Evolutionary conservation across 192 early-diverging fungal genomes (phyloP), one percentile per base, ranked within the genome.

Genomic region (Coemansia sp.): DNA sequence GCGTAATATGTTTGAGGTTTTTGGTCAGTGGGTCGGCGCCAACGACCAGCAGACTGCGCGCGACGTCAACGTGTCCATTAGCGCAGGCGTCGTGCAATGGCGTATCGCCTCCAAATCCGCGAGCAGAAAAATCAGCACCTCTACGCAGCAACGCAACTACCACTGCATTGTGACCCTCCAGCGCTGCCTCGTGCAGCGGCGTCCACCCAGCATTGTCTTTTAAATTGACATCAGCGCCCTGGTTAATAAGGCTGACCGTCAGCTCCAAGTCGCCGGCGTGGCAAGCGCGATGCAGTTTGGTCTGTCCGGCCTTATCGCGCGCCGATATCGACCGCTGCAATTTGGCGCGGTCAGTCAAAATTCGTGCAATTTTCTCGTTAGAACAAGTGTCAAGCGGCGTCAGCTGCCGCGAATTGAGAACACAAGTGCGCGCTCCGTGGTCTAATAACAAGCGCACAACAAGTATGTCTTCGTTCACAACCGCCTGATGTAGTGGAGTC

Each of bases 11-110:
- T n/a, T 87, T 87, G 18, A 24, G 67, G 62, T 83, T 83, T 24
- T 66, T 70, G 34, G 72, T 52, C 31, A 61, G 58, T 2, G 76
- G 62, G 61, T 83, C 81, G 1, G 81, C 81, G 46, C 81, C 81
- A 10, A 66, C 70, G n/a, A 52, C 40, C 5, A 84, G 47, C 22
- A 84, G 57, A 41, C 77, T 69, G 33, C 69, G 70, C 3, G 76
- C 77, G 29, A 79, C 77, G 38, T 79, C 81, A 29, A 73, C 71
- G 44, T 83, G 77, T 12, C 85, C 87, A 50, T 88, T 85, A 22
- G 88, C 80, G 24, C 89, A 86, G 9, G 92, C 90, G 27, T 91
- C 85, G 57, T 93, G 92, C 22, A 93, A 71, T 5, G 89, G 87
- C 5, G 90, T 91, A 47, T 87, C 80, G 18, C 84, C 81, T 12